Base-by-base conservation (phyloP, 305 asterid genomes). In the Fraxinus xanthoxyloides region DNA sequence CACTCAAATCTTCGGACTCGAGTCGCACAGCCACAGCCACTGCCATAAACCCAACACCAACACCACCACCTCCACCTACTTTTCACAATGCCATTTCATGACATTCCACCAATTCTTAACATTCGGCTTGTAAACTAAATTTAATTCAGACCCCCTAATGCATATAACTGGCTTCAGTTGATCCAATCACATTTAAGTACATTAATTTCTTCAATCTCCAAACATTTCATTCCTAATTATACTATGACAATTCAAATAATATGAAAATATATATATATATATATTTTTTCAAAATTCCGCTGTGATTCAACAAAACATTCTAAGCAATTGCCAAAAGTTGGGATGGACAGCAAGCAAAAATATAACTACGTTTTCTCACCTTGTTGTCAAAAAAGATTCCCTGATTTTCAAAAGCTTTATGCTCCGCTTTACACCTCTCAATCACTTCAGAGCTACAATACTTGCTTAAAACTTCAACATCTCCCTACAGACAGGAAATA, bases 381-480 rank as follows among this genome's bases (percentile, higher is more conserved):
- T 97, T 97, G 90, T 94, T 83, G 77, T 96, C 99, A 38, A 91
- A 90, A 85, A 90, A 88, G 12, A 91, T 80, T 26, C 94, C 97
- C 91, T 91, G 95, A 85, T 87, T 87, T 88, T 89, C 91, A 80
- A 80, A 92, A 85, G 94, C 97, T 67, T 87, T 88, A 38, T 83
- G 97, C 90, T 94, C 99, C n/a, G 98, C 98, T 86, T 90, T 90
- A 85, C 98, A 97, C 79, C 98, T 92, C 89, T 94, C 97, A 82
- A 91, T 80, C 59, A 96, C 90, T 86, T 91, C 91, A 48, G 92
- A 83, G 87, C 90, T 88, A 87, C 98, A 97, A 84, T 93, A 93
- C 89, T 89, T 95, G 36, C 84, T 86, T 85, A 97, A 76, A 72
- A 90, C 90, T 85, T 91, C 90, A 7, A 81, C 75, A 86, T 94